Base-by-base conservation (phyloP, 1,139 yeast species). In the Blastobotrys capitulatus region DNA sequence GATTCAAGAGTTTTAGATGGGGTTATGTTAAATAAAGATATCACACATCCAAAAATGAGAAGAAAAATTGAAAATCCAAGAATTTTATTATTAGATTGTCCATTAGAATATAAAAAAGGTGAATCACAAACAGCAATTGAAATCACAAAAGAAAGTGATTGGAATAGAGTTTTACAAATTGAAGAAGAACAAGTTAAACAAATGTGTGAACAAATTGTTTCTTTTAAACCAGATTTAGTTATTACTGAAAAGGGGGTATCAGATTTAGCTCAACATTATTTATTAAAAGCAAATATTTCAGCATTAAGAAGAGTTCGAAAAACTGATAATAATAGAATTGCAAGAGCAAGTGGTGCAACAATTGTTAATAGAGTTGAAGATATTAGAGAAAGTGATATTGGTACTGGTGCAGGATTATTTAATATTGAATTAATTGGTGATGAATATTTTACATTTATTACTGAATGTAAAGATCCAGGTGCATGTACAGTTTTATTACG, bases 221-320 rank as follows among this genome's bases (percentile, higher is more conserved):
- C 85, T 53, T 80, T 87, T 66, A 87, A 88, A 66, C 98, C 98
- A 18, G 96, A 87, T 66, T 77, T 94, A 62, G 97, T 94, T 40
- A 84, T 94, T 58, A 94, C 98, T 47, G 99, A 94, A 70, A 94
- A 94, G 77, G 99, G 99, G 58, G 97, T 94, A 25, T 86, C 96
- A 48, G 99, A 94, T 69, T 77, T 94, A 65, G 99, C 98, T 38
- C 99, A 94, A 70, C 99, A 94, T 72, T 90, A 85, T 69, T 73
- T 94, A 58, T 77, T 92, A 64, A 90, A 90, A 73, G 96, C 96
- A 54, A 95, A 95, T 50, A 90, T 90, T 57, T 79, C 95, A 47
- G 96, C 89, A 2, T 76, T 94, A 61, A 83, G 99, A 77, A 83
- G 99, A 72, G 96, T 89, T 45, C 86, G 89, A 66, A 94, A 94